Percentiles rank a stretch among this genome's conserved stretches.
These are phyloP conservation scores for Tulasnella sp. DNA, from an alignment of 768 basidiomycete genomes.

Conservation along the genomic window DNA sequence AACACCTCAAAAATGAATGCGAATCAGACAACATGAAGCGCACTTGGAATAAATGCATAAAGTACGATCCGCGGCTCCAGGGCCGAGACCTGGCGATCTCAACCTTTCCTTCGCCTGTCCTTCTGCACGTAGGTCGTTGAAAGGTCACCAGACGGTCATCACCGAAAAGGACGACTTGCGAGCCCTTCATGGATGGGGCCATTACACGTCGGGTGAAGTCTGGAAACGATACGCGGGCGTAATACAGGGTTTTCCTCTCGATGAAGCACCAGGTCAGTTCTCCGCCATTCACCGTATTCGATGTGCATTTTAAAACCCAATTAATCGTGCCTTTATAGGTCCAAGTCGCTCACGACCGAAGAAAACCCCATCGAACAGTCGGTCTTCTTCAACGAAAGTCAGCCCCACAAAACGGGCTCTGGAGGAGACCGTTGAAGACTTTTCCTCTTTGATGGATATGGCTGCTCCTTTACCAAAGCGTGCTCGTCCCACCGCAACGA, in stretches of 20 bases:
- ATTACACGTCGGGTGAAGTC: neutral
- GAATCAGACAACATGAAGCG: neutral
- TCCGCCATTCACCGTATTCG: neutral
- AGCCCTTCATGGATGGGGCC: neutral
- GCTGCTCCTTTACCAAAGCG: neutral
- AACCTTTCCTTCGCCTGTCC: neutral
- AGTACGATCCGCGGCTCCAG: neutral
- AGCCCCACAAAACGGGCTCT: neutral
- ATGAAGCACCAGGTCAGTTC: neutral
- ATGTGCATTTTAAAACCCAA: neutral
- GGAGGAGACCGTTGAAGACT: neutral
- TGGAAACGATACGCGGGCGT: neutral
- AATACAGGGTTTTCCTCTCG: neutral
- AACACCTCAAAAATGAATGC: neutral
- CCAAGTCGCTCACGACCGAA: neutral
- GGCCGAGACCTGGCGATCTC: neutral
- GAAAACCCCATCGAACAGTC: neutral
- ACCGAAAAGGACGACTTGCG: neutral
- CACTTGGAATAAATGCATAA: slow-evolving; percentile 1
- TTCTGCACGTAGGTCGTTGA: neutral
- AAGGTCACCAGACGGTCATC: neutral
- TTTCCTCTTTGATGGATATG: neutral
- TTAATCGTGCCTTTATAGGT: neutral
- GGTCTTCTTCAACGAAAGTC: neutral
- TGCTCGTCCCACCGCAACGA: neutral